phyloP scores from a whole-genome alignment of 768 basidiomycete genomes.

The Naganishia vishniacii region DNA sequence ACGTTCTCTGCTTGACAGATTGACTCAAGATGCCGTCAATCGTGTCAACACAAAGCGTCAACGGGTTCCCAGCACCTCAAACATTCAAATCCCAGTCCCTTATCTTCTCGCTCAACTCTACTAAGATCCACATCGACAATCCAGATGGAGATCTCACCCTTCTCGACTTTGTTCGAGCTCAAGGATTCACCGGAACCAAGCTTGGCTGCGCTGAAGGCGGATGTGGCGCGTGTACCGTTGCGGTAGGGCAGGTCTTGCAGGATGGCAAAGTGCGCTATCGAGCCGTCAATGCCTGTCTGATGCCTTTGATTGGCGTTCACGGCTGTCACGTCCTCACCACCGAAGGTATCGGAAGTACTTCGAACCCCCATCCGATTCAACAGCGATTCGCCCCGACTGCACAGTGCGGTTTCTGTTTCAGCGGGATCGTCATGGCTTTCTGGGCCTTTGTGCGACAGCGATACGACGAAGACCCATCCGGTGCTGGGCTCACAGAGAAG shows the following conservation, averaged over 20 bases:
- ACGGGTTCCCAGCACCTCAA: constrained; percentile 21
- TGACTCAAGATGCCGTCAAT: not conserved
- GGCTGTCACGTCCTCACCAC: constrained; percentile 39
- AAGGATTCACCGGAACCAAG: constrained; percentile 37
- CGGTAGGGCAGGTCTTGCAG: constrained; percentile 4
- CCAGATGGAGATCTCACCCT: constrained; percentile 35
- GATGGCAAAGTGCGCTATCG: constrained; percentile 24
- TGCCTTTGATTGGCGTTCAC: constrained; percentile 34
- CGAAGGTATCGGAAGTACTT: constrained; percentile 33
- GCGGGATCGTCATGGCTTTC: constrained; percentile 37
- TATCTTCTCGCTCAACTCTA: constrained; percentile 33
- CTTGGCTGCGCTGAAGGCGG: constrained; percentile 38
- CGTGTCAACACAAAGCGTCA: not conserved
- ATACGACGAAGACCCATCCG: constrained; percentile 17
- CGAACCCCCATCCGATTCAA: constrained; percentile 39
- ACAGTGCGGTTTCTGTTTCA: constrained; percentile 33
- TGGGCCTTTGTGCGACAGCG: constrained; percentile 27
- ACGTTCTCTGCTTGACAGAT: too few species aligned
- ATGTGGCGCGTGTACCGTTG: constrained; percentile 34
- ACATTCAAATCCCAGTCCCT: constrained; percentile 23
- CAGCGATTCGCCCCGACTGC: constrained; percentile 25
- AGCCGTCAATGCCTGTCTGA: constrained; percentile 37
- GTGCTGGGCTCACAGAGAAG: constrained; percentile 23
- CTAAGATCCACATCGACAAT: constrained; percentile 28
- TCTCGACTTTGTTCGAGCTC: constrained; percentile 35